Conservation (phyloP, 1,284 basidiomycete species). For the Fomes fomentarius region DNA sequence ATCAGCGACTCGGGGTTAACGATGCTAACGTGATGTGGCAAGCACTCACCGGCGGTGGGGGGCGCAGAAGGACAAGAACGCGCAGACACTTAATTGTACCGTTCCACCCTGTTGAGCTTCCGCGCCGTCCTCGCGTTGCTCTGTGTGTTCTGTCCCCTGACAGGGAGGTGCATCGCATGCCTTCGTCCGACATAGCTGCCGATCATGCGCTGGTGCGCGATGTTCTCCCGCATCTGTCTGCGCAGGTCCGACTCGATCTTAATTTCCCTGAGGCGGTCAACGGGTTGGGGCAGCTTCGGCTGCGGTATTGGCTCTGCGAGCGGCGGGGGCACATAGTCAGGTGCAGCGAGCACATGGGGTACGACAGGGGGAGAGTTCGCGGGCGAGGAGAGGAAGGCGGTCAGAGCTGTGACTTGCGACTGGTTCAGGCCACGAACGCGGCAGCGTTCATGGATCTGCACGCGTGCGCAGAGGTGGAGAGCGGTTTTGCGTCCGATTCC, state of each 20-base stretch:
- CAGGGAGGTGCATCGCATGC: constrained; percentile 88
- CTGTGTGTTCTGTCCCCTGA: constrained; percentile 89
- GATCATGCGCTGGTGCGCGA: constrained; percentile 88
- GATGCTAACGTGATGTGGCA: background rate
- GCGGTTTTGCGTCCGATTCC: constrained; percentile 80
- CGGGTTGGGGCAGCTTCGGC: constrained; percentile 20
- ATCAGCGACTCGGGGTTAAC: constrained; percentile 9
- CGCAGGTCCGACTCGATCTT: constrained; percentile 84
- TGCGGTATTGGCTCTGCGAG: constrained; percentile 47
- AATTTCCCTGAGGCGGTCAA: constrained; percentile 70
- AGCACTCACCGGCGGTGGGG: constrained; percentile 2
- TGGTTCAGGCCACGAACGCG: constrained; percentile 79
- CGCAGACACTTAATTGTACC: constrained; percentile 30
- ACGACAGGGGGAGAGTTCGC: constrained; percentile 64
- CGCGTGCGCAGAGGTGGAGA: constrained; percentile 82
- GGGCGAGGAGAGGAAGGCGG: constrained; percentile 89
- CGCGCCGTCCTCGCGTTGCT: constrained; percentile 85
- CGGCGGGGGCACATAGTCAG: constrained; percentile 51
- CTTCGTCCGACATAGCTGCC: constrained; percentile 87
- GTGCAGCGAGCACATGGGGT: constrained; percentile 63
- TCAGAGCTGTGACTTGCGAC: constrained; percentile 80
- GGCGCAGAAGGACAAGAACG: background rate
- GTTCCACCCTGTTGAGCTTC: constrained; percentile 78
- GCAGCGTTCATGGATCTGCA: constrained; percentile 83
- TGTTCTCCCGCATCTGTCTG: constrained; percentile 82